These are phyloP conservation scores for Pistacia integerrima DNA, from an alignment of 345 rosid genomes.

Conservation along the genomic window DNA sequence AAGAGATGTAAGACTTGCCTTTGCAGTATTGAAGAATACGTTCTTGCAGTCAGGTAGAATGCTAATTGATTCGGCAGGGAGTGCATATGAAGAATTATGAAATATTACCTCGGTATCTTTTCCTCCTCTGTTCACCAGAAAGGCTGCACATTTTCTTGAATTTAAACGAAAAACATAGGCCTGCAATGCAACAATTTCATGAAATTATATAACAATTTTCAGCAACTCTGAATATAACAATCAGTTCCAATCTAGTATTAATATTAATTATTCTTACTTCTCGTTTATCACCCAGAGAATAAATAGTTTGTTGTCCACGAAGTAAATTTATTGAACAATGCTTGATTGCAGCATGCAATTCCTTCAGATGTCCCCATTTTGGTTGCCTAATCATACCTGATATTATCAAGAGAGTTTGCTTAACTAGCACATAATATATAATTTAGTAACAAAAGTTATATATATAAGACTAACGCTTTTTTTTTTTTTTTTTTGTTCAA, in stretches of 20 bases:
- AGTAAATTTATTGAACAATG: constrained; percentile 34
- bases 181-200: constrained; percentile 16
- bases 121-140: constrained; percentile 41
- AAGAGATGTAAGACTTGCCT: constrained; percentile 27
- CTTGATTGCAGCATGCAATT: constrained; percentile 46
- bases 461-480: too few species aligned
- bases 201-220: not conserved
- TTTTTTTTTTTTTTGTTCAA: too few species aligned
- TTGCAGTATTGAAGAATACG: constrained; percentile 50
- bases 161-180: constrained; percentile 36
- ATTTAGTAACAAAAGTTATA: too few species aligned
- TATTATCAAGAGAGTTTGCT: not conserved
- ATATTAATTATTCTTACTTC: constrained; percentile 24
- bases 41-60: constrained; percentile 57
- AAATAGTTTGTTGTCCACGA: constrained; percentile 13
- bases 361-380: constrained; percentile 56
- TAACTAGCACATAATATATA: too few species aligned
- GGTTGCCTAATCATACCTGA: constrained; percentile 50
- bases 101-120: constrained; percentile 31
- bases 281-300: constrained; percentile 33
- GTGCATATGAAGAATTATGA: constrained; percentile 29
- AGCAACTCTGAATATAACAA: too few species aligned
- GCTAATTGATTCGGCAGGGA: constrained; percentile 52
- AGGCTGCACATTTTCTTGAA: constrained; percentile 44
- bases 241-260: too few species aligned